Conservation (phyloP, 805 yeast genomes). For the Candida pseudoglaebosa region DNA sequence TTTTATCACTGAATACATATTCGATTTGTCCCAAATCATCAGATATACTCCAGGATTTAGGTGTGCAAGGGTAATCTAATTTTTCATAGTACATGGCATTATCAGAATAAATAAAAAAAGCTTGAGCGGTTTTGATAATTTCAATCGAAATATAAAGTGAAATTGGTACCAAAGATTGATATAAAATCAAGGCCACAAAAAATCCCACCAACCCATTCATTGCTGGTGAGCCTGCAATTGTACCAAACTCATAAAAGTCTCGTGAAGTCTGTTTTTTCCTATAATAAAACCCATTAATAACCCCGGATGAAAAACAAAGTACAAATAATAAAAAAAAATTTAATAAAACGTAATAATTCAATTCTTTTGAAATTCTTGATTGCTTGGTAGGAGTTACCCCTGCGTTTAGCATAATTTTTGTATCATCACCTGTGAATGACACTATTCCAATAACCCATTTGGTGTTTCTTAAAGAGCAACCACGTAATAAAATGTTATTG, state of each 20-base stretch:
- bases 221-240: conserved; percentile 62
- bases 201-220: conserved; percentile 68
- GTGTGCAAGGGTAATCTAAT: conserved; percentile 77
- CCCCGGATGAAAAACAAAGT: conserved; percentile 65
- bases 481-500: conserved; percentile 68
- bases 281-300: conserved; percentile 68
- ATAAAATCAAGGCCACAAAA: conserved; percentile 71
- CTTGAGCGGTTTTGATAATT: conserved; percentile 78
- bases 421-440: conserved; percentile 71
- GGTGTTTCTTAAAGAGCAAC: conserved; percentile 74
- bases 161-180: conserved; percentile 79
- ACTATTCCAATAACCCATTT: conserved; percentile 81
- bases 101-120: conserved; percentile 75
- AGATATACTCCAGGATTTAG: conserved; percentile 80
- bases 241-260: conserved; percentile 63
- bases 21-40: conserved; percentile 87
- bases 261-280: conserved; percentile 46
- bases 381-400: conserved; percentile 77
- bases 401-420: conserved; percentile 78
- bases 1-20: conserved; percentile 78
- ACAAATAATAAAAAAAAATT: conserved; percentile 63
- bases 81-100: conserved; percentile 63
- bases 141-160: conserved; percentile 79
- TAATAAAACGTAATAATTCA: conserved; percentile 64
- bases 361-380: conserved; percentile 68